Evolutionary conservation across 768 basidiomycete species (phyloP), one percentile per base, ranked within the genome.

Genomic region (Pisolithus albus): DNA sequence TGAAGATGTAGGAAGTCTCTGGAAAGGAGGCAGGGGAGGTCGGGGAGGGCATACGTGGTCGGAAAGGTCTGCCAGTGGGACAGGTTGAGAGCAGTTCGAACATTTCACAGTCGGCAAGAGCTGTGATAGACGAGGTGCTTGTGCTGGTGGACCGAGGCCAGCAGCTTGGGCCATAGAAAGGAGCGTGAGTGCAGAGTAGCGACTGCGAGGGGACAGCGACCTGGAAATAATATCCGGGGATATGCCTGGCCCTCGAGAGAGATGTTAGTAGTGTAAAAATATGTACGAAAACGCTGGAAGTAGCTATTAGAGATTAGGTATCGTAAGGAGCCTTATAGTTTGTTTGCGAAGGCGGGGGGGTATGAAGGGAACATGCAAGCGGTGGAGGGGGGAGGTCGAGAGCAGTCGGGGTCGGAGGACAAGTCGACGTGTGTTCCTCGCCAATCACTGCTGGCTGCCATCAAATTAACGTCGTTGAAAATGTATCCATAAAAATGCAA

Each of bases 81-180:
- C 87, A 1, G 78, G 80, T 8, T 72, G 70, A 59, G 72, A 71
- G 64, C 92, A 96, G 28, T 72, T 84, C 2, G 89, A 89, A 67
- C 92, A 96, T 65, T 86, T 94, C 54, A 93, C 85, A 2, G 83
- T 75, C 5, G 92, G 90, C 9, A 95, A 74, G 46, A 85, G 66
- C 65, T 90, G 82, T 21, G 89, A 90, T 56, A 59, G 51, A 16
- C 64, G 66, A 34, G 64, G 61, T 7, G 52, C 21, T 30, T 56
- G 55, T 47, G 50, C 54, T 26, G 55, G 60, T 2, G 45, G 47
- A 15, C 7, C 30, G 21, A 51, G 42, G 15, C 49, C 53, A 28
- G 47, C 55, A 16, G 53, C 28, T 38, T 64, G 59, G 48, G 52
- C 52, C 66, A 69, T 67, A 47, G 46, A 60, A 63, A 61, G n/a